A percentile compares a stretch with the other conserved stretches of the same genome.
phyloP scores from a whole-genome alignment of 192 early-diverging fungal genomes.

The Backusella sp. region DNA sequence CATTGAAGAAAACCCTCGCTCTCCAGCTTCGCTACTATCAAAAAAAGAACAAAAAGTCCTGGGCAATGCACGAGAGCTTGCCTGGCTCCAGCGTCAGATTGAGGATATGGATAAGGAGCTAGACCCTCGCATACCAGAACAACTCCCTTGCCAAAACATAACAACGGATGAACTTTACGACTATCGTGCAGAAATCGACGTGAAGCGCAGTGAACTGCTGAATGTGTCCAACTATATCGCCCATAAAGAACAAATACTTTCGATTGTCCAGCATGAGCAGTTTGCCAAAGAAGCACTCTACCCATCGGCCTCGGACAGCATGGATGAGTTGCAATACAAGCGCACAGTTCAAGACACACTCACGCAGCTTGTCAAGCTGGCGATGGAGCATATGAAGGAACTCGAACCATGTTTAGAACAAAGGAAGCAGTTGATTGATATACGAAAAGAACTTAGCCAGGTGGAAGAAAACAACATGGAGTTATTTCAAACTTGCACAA shows the following conservation, averaged over 20 bases:
- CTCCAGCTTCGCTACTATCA: neutral
- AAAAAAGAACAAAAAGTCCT: slow-evolving; percentile 11
- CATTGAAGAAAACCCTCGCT: neutral
- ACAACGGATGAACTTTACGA: neutral
- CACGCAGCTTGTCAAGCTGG: neutral
- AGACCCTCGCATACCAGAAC: neutral
- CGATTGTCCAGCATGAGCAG: neutral
- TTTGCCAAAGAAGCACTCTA: neutral
- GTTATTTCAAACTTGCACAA: neutral
- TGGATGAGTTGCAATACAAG: neutral
- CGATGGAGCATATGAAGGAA: neutral
- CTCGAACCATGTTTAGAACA: neutral
- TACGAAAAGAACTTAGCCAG: neutral
- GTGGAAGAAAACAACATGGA: neutral
- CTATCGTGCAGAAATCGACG: neutral
- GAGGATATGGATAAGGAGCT: neutral
- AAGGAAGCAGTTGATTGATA: neutral
- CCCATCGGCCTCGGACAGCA: neutral
- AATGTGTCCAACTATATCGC: neutral
- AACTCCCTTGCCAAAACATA: neutral
- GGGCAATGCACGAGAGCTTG: slow-evolving; percentile 1
- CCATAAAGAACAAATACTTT: neutral
- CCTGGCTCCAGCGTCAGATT: slow-evolving; percentile 17
- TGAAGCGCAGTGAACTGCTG: neutral
- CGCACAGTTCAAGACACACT: neutral